Evolutionary conservation across 345 rosid species (phyloP).

Genomic region (thale cress (Arabidopsis thaliana)): TAIR10.1 NC_003074.8:7372501-7373000

Average conservation of each 20-base stretch:
- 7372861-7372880: slow-evolving; percentile 22
- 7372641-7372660: background rate
- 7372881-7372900: slow-evolving; percentile 31
- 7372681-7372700: background rate
- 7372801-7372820: slow-evolving; percentile 28
- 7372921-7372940: background rate
- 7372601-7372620: background rate
- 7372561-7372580: no score
- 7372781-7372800: slow-evolving; percentile 17
- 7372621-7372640: background rate
- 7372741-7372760: slow-evolving; percentile 1
- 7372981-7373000: slow-evolving; percentile 29
- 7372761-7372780: slow-evolving; percentile 20
- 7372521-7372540: background rate
- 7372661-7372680: background rate
- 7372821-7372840: background rate
- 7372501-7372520: background rate
- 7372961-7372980: slow-evolving; percentile 27
- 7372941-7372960: slow-evolving; percentile 17
- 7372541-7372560: no score
- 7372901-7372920: background rate
- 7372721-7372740: background rate
- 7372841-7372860: slow-evolving; percentile 29
- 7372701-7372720: slow-evolving; percentile 7
- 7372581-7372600: no score